Evolutionary conservation across 768 basidiomycete genomes (phyloP).

Genomic region (Boletus pseudopeckii): DNA sequence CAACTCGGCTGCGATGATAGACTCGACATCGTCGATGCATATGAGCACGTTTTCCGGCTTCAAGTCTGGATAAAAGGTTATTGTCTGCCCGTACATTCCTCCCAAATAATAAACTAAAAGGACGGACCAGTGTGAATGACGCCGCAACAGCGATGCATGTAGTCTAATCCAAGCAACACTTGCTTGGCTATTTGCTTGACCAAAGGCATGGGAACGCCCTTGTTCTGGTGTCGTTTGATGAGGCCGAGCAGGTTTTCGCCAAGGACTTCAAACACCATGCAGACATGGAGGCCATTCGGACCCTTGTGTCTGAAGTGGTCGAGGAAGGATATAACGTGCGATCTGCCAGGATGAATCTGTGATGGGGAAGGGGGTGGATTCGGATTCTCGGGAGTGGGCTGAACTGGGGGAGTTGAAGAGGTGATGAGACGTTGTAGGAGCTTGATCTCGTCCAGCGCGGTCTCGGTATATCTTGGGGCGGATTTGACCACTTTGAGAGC

Average conservation of each 20-base stretch:
- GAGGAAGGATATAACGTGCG: constrained; percentile 95
- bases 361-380: constrained; percentile 51
- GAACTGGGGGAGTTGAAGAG: constrained; percentile 58
- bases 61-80: constrained; percentile 53
- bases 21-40: constrained; percentile 93
- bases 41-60: constrained; percentile 99
- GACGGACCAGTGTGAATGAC: constrained; percentile 88
- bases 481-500: constrained; percentile 99
- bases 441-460: constrained; percentile 98
- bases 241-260: constrained; percentile 95
- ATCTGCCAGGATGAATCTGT: constrained; percentile 79
- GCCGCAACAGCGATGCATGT: constrained; percentile 96
- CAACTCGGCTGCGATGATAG: constrained; percentile 83
- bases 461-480: constrained; percentile 94
- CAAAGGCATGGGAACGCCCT: constrained; percentile 90
- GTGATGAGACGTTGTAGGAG: constrained; percentile 93
- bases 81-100: background rate
- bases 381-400: constrained; percentile 46
- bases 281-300: constrained; percentile 95
- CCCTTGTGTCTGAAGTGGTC: constrained; percentile 98
- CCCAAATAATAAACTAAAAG: background rate
- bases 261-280: constrained; percentile 99
- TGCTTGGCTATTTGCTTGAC: constrained; percentile 98
- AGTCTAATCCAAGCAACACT: constrained; percentile 90
- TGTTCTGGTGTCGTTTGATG: constrained; percentile 98